A percentile compares a stretch with the other conserved stretches of the same genome.
phyloP scores from a whole-genome alignment of 768 basidiomycete genomes.

The Suillus brevipes region DNA sequence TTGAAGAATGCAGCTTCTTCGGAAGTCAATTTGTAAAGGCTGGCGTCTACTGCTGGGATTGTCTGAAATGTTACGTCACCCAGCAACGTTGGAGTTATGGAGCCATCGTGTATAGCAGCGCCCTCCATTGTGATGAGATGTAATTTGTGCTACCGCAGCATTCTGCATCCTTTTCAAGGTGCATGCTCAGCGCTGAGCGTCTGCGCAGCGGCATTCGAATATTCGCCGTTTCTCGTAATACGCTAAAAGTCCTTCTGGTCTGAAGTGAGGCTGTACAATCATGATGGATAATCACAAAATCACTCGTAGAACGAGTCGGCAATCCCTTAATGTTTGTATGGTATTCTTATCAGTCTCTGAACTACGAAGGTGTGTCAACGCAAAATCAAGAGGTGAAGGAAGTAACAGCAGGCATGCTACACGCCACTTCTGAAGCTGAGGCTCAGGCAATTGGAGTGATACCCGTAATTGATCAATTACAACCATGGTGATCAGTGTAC shows the following conservation, averaged over 20 bases:
- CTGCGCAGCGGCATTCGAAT: not conserved
- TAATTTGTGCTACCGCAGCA: not conserved
- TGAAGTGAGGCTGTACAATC: not conserved
- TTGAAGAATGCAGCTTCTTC: constrained; percentile 25
- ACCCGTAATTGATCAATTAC: not conserved
- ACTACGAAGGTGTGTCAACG: not conserved
- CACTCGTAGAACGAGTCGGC: not conserved
- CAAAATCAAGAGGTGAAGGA: too few species aligned
- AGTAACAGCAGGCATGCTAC: not conserved
- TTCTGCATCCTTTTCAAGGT: not conserved
- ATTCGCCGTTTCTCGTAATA: not conserved
- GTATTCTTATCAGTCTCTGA: not conserved
- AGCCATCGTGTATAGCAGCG: not conserved
- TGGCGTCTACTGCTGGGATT: not conserved
- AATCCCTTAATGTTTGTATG: not conserved
- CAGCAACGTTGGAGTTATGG: not conserved
- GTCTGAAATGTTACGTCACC: not conserved
- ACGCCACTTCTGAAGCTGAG: not conserved
- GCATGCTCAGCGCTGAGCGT: not conserved
- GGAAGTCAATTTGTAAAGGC: constrained; percentile 4
- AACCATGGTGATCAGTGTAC: not conserved
- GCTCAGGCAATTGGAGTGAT: not conserved
- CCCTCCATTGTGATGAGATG: not conserved
- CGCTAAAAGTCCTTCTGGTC: not conserved
- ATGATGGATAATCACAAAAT: not conserved